Evolutionary conservation across 768 basidiomycete species (phyloP).

Genomic region (Tephrocybe sp.): DNA sequence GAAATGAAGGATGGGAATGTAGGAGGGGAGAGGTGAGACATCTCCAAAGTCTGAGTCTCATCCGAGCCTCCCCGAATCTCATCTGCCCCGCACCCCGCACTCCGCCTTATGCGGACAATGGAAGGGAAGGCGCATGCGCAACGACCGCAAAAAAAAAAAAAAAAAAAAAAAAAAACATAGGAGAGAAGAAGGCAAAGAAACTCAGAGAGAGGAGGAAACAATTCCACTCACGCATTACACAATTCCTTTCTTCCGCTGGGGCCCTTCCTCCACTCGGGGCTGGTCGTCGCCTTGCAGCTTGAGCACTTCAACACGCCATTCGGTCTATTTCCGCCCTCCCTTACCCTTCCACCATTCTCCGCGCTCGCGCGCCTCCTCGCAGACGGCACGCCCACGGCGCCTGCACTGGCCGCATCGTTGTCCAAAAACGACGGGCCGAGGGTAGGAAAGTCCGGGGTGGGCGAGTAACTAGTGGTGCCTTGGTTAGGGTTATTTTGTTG

Average conservation of each 20-base stretch:
- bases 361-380: conserved; percentile 60
- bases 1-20: no score
- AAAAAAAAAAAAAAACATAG: neutral
- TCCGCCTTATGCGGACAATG: no score
- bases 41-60: no score
- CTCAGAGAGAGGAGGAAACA: neutral
- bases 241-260: conserved; percentile 89
- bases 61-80: no score
- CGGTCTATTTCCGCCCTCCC: conserved; percentile 64
- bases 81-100: neutral
- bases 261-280: conserved; percentile 92
- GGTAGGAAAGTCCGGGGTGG: conserved; percentile 3
- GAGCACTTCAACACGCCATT: conserved; percentile 71
- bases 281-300: conserved; percentile 78
- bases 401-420: conserved; percentile 17
- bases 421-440: conserved; percentile 26
- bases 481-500: neutral
- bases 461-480: neutral
- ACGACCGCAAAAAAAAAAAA: neutral
- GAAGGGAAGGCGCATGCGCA: neutral
- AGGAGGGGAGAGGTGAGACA: no score
- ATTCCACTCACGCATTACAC: conserved; percentile 80
- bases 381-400: conserved; percentile 51
- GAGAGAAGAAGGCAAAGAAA: neutral
- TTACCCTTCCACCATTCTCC: conserved; percentile 29